phyloP scores from a whole-genome alignment of 2,329 filamentous ascomycete genomes.

The Venturia nashicola region DNA sequence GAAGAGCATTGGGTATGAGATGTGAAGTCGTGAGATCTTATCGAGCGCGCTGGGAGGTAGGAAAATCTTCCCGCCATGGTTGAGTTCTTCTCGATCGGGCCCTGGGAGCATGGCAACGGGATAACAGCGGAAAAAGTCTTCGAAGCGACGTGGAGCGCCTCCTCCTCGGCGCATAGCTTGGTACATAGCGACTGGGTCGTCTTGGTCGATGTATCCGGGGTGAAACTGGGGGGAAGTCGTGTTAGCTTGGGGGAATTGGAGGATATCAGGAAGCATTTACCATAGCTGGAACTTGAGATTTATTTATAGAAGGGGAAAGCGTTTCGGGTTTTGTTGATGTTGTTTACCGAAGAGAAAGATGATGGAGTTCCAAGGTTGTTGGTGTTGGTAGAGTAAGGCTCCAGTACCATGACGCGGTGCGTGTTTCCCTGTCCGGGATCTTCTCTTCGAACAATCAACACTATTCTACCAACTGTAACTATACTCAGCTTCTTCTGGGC shows the following conservation, averaged over 20 bases:
- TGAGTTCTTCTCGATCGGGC: slow-evolving; percentile 75
- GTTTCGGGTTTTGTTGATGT: not conserved
- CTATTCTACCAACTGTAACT: not conserved
- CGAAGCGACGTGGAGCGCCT: slow-evolving; percentile 61
- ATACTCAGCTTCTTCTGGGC: not conserved
- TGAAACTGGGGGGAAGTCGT: slow-evolving; percentile 18
- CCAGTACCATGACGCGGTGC: not conserved
- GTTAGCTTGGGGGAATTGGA: not conserved
- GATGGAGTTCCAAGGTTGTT: too few species aligned
- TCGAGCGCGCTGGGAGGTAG: slow-evolving; percentile 92
- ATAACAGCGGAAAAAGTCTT: slow-evolving; percentile 98
- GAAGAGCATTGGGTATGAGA: slow-evolving; percentile 95
- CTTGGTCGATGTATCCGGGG: slow-evolving; percentile 34
- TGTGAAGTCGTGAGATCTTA: slow-evolving; percentile 90
- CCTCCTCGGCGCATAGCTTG: slow-evolving; percentile 36
- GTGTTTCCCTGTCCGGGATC: not conserved
- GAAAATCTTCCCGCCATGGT: slow-evolving; percentile 96
- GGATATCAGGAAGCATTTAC: not conserved
- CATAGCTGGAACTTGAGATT: not conserved
- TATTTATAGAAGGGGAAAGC: not conserved
- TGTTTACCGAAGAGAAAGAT: not conserved
- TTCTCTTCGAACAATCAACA: not conserved
- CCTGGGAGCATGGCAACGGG: slow-evolving; percentile 90
- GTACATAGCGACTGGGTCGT: slow-evolving; percentile 42
- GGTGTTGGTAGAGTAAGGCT: not conserved